These are phyloP conservation scores for Daldinia bambusicola DNA, from an alignment of 495 filamentous ascomycete species.

Conservation along the genomic window DNA sequence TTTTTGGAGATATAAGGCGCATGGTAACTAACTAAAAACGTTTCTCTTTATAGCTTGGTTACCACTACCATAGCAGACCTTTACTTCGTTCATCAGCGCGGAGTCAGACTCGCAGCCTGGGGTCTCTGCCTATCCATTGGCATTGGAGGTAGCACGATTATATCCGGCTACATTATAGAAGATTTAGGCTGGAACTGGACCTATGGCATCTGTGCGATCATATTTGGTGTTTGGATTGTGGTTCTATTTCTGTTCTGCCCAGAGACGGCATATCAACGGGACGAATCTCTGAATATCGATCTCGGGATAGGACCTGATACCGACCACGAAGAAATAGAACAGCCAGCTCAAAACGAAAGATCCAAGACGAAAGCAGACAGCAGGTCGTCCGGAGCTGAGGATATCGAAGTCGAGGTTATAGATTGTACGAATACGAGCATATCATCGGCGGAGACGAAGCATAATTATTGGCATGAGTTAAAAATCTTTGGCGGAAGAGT, in stretches of 20 bases:
- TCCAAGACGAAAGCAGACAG: slow-evolving; percentile 15
- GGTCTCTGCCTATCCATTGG: slow-evolving; percentile 44
- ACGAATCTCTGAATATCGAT: slow-evolving; percentile 45
- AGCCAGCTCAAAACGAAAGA: slow-evolving; percentile 11
- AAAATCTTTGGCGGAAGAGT: slow-evolving; percentile 52
- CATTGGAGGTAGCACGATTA: slow-evolving; percentile 44
- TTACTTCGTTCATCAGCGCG: slow-evolving; percentile 60
- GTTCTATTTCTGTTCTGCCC: slow-evolving; percentile 48
- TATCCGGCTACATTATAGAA: slow-evolving; percentile 49
- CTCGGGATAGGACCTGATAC: slow-evolving; percentile 40
- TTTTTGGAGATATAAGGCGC: not conserved
- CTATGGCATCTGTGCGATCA: slow-evolving; percentile 46
- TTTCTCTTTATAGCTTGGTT: slow-evolving; percentile 47
- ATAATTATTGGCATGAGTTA: slow-evolving; percentile 52
- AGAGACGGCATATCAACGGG: slow-evolving; percentile 50
- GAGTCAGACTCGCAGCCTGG: slow-evolving; percentile 44
- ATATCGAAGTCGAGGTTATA: slow-evolving; percentile 22
- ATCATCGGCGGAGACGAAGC: slow-evolving; percentile 44
- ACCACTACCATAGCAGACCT: slow-evolving; percentile 58
- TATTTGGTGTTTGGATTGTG: slow-evolving; percentile 45
- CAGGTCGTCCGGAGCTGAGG: not conserved
- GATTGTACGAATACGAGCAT: slow-evolving; percentile 11
- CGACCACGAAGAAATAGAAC: slow-evolving; percentile 22
- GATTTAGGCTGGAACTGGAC: slow-evolving; percentile 50
- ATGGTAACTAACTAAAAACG: not conserved